A percentile compares a stretch with the other conserved stretches of the same genome.
phyloP scores from a whole-genome alignment of 768 basidiomycete species.

The Strobilomyces echinocephalus region DNA sequence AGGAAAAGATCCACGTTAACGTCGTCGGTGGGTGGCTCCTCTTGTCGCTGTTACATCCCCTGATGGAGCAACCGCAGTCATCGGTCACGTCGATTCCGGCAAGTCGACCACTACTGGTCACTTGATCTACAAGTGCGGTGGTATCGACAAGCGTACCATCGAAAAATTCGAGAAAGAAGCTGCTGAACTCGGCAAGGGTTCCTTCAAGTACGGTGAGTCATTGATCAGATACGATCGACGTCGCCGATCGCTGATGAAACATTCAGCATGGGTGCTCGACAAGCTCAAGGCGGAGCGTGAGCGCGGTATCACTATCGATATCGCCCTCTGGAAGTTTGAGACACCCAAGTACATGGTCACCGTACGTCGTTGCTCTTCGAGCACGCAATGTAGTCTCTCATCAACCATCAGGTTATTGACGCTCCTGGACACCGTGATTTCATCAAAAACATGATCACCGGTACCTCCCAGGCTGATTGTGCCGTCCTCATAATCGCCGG shows the following conservation, averaged over 20 bases:
- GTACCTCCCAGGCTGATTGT: constrained; percentile 99
- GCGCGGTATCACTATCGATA: constrained; percentile 99
- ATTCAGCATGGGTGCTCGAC: constrained; percentile 97
- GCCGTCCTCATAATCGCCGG: constrained; percentile 99
- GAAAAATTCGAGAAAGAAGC: constrained; percentile 99
- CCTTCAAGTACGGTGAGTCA: constrained; percentile 89
- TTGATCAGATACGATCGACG: constrained; percentile 15
- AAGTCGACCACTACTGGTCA: constrained; percentile 99
- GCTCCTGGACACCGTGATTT: constrained; percentile 99
- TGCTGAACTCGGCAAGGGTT: constrained; percentile 99
- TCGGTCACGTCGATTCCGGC: constrained; percentile 99
- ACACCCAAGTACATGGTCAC: constrained; percentile 95
- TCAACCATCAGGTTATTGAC: constrained; percentile 80
- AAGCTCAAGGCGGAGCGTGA: constrained; percentile 99
- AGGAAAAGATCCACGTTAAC: constrained; percentile 95
- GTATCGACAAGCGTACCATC: constrained; percentile 99
- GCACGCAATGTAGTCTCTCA: background rate
- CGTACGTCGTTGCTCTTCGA: constrained; percentile 41
- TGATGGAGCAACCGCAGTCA: constrained; percentile 55
- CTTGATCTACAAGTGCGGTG: constrained; percentile 99
- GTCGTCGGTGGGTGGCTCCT: constrained; percentile 74
- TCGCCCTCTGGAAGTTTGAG: constrained; percentile 99
- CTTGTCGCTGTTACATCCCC: constrained; percentile 7
- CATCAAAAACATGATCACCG: constrained; percentile 99
- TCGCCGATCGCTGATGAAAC: constrained; percentile 23